Conservation (phyloP, 1,284 basidiomycete species). For the Irpex sp. region DNA sequence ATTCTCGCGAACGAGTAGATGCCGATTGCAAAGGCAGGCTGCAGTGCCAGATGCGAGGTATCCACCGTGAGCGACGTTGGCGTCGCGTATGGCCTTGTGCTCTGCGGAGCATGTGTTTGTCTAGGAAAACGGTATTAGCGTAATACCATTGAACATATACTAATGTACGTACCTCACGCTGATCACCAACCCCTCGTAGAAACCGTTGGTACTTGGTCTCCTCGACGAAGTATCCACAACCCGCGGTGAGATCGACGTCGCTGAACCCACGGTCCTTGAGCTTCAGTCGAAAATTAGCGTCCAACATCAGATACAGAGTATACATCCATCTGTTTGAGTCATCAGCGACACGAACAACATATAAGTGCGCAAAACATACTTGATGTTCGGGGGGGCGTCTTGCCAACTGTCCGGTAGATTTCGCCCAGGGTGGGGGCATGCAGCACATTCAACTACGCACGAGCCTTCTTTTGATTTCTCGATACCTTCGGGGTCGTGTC, state of each 20-base stretch:
- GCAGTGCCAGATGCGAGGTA: constrained; percentile 14
- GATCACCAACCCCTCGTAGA: constrained; percentile 4
- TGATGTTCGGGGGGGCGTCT: neutral
- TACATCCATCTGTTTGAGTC: constrained; percentile 19
- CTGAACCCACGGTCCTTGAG: constrained; percentile 13
- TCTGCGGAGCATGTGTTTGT: constrained; percentile 1
- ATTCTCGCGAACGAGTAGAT: constrained; percentile 16
- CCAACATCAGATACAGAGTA: constrained; percentile 18
- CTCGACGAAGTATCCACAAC: constrained; percentile 24
- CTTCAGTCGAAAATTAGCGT: constrained; percentile 28
- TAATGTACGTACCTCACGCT: constrained; percentile 12
- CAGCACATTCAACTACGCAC: constrained; percentile 20
- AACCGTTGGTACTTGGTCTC: constrained; percentile 16
- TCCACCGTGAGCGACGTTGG: neutral
- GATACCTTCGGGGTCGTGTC: constrained; percentile 15
- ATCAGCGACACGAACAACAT: neutral
- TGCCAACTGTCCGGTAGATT: constrained; percentile 26
- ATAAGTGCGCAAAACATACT: neutral
- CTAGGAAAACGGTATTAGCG: neutral
- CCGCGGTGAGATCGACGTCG: constrained; percentile 21
- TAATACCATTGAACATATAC: constrained; percentile 6
- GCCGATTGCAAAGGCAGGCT: constrained; percentile 15
- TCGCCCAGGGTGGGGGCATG: constrained; percentile 22
- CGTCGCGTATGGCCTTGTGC: constrained; percentile 1
- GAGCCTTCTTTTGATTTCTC: constrained; percentile 12